phyloP scores from a whole-genome alignment of 1,139 yeast species.

The Suhomyces atakaporum region DNA sequence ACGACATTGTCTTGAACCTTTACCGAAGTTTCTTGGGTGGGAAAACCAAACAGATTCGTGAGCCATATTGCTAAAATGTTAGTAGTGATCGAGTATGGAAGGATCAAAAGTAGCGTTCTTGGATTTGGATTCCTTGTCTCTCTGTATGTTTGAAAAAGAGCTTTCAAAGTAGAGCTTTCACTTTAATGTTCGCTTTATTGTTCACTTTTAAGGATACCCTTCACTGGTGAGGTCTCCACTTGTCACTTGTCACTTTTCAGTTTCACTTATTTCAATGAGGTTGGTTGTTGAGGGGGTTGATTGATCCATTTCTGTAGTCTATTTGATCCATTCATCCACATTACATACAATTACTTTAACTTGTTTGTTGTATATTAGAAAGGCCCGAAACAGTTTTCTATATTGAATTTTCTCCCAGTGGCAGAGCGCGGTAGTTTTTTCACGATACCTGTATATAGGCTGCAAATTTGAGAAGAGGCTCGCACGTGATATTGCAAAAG shows the following conservation, averaged over 20 bases:
- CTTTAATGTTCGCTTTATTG: too few relatives aligned
- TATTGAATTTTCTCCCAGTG: constrained; percentile 10
- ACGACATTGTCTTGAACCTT: constrained; percentile 99
- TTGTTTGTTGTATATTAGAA: constrained; percentile 13
- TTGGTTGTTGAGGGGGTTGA: too few relatives aligned
- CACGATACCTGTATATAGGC: constrained; percentile 9
- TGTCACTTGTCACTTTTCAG: neutral
- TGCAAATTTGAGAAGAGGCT: neutral
- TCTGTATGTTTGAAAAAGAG: too few relatives aligned
- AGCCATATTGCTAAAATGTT: constrained; percentile 73
- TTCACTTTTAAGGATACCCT: too few relatives aligned
- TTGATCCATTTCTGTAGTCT: too few relatives aligned
- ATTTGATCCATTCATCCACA: too few relatives aligned
- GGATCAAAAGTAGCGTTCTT: neutral
- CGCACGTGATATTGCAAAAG: constrained; percentile 7
- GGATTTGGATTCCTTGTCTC: neutral
- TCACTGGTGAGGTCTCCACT: neutral
- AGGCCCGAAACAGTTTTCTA: constrained; percentile 9
- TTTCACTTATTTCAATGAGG: neutral
- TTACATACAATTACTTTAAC: constrained; percentile 14
- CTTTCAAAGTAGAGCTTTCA: too few relatives aligned
- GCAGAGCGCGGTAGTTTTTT: constrained; percentile 9
- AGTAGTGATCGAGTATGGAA: constrained; percentile 12
- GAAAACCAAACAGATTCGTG: constrained; percentile 99
- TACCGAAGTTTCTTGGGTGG: constrained; percentile 99